These are phyloP conservation scores for Phialophora chinensis DNA, from an alignment of 2,329 filamentous ascomycete genomes.

Conservation along the genomic window DNA sequence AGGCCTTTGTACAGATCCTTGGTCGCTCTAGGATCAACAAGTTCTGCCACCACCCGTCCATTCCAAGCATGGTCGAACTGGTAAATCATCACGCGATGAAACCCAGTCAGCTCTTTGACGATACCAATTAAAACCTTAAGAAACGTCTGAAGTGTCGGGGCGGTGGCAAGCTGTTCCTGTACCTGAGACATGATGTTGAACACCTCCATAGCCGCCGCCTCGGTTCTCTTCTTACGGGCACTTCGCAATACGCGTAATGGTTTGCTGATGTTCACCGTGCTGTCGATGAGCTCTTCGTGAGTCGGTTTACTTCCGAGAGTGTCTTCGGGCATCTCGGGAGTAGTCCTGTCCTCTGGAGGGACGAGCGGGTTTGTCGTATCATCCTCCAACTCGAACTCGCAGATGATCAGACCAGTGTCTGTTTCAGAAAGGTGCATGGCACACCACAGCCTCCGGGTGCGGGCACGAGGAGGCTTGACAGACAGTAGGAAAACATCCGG, in stretches of 20 bases:
- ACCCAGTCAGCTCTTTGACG: slow-evolving; percentile 86
- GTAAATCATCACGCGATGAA: slow-evolving; percentile 91
- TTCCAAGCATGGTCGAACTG: slow-evolving; percentile 86
- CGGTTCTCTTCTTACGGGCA: slow-evolving; percentile 74
- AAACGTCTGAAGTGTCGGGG: slow-evolving; percentile 72
- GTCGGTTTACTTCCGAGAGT: slow-evolving; percentile 76
- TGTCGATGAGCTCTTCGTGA: slow-evolving; percentile 73
- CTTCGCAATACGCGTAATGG: slow-evolving; percentile 78
- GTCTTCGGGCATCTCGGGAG: slow-evolving; percentile 71
- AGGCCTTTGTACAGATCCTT: slow-evolving; percentile 85
- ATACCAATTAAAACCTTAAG: slow-evolving; percentile 83
- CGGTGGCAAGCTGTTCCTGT: slow-evolving; percentile 80
- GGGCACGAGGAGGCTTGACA: slow-evolving; percentile 63
- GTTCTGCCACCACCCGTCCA: slow-evolving; percentile 83
- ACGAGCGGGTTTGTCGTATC: slow-evolving; percentile 72
- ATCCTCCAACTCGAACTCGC: slow-evolving; percentile 87
- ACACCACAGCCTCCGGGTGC: slow-evolving; percentile 78
- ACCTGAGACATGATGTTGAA: slow-evolving; percentile 93
- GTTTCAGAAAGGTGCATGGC: slow-evolving; percentile 76
- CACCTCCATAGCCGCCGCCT: slow-evolving; percentile 88
- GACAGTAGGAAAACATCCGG: slow-evolving; percentile 85
- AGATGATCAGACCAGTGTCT: slow-evolving; percentile 75
- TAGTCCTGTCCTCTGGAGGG: slow-evolving; percentile 61
- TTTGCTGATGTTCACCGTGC: slow-evolving; percentile 75
- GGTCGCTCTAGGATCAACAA: slow-evolving; percentile 79